These are phyloP conservation scores for Erysimum cheiri DNA, from an alignment of 441 rosid genomes.

Conservation along the genomic window DNA sequence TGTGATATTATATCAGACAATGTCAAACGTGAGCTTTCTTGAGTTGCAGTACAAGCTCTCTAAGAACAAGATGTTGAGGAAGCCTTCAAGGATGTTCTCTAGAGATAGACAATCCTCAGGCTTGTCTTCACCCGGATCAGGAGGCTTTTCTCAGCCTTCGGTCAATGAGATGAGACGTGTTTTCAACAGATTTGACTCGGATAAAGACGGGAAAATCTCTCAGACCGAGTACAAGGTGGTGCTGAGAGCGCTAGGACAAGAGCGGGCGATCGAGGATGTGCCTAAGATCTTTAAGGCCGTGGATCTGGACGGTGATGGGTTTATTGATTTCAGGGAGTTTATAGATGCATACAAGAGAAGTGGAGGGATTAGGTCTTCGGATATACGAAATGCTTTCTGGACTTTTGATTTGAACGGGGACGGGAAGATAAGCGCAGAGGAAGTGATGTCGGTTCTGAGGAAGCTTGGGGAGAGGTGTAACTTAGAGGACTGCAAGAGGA, in stretches of 20 bases:
- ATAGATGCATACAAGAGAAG: conserved; percentile 65
- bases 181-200: conserved; percentile 69
- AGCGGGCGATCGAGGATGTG: conserved; percentile 51
- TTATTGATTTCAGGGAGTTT: conserved; percentile 81
- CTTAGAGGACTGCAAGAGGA: conserved; percentile 71
- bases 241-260: conserved; percentile 70
- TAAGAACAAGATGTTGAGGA: conserved; percentile 55
- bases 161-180: conserved; percentile 67
- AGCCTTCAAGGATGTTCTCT: conserved; percentile 66
- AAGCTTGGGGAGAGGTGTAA: conserved; percentile 79
- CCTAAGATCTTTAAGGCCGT: conserved; percentile 67
- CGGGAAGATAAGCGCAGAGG: conserved; percentile 84
- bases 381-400: conserved; percentile 66
- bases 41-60: conserved; percentile 77
- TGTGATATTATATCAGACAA: conserved; percentile 29
- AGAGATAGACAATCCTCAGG: conserved; percentile 63
- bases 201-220: conserved; percentile 86
- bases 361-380: conserved; percentile 63
- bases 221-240: conserved; percentile 79
- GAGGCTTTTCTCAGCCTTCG: conserved; percentile 56
- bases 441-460: conserved; percentile 67
- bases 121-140: conserved; percentile 35
- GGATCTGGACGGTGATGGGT: conserved; percentile 87
- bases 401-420: conserved; percentile 74
- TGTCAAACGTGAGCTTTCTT: conserved; percentile 62